These are phyloP conservation scores for Fraxinus latifolia DNA, from an alignment of 305 asterid genomes.

Conservation along the genomic window DNA sequence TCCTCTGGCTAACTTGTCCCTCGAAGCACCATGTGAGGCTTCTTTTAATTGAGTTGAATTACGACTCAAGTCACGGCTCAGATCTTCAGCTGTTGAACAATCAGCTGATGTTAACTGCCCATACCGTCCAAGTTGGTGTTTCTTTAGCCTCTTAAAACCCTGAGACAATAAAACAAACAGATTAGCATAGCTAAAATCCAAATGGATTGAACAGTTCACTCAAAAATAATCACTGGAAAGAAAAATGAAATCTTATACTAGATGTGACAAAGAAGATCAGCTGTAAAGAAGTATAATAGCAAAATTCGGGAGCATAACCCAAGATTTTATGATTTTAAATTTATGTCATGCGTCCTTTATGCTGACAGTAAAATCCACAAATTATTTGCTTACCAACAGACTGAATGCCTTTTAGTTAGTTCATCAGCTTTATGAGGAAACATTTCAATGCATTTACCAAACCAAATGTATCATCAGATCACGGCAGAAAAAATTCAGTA, in stretches of 20 bases:
- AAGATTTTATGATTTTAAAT: not conserved
- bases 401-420: not conserved
- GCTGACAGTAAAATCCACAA: not conserved
- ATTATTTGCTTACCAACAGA: not conserved
- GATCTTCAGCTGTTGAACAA: slow-evolving; percentile 31
- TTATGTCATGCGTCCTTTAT: not conserved
- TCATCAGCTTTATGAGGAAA: not conserved
- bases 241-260: not conserved
- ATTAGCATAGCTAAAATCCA: slow-evolving; percentile 3
- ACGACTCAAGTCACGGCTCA: slow-evolving; percentile 15
- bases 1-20: slow-evolving; percentile 35
- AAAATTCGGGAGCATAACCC: not conserved
- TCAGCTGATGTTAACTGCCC: slow-evolving; percentile 34
- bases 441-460: not conserved
- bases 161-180: slow-evolving; percentile 20
- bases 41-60: slow-evolving; percentile 31
- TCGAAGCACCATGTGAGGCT: slow-evolving; percentile 25
- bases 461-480: not conserved
- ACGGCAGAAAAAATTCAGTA: not conserved
- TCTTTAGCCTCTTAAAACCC: slow-evolving; percentile 77
- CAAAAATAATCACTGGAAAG: not conserved
- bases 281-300: not conserved
- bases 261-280: not conserved
- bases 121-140: slow-evolving; percentile 42
- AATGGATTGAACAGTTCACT: not conserved